phyloP scores from a whole-genome alignment of 1,139 yeast genomes.

The Candida labiduridarum region DNA sequence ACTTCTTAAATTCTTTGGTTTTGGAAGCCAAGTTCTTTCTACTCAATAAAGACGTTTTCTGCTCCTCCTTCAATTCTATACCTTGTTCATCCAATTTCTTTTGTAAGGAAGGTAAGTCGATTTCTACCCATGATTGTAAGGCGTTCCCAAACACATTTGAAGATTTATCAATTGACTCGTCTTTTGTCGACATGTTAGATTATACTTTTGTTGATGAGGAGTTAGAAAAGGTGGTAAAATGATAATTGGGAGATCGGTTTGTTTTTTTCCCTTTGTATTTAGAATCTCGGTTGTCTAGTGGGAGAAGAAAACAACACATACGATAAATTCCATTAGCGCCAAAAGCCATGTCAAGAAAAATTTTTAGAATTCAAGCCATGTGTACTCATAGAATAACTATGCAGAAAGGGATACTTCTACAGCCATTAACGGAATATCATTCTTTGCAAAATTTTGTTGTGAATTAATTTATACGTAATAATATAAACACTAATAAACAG shows the following conservation, averaged over 20 bases:
- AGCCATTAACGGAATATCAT: neutral
- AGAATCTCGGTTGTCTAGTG: too few relatives aligned
- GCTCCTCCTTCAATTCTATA: constrained; percentile 68
- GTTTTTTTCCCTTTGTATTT: neutral
- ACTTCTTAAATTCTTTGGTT: constrained; percentile 80
- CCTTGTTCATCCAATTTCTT: constrained; percentile 75
- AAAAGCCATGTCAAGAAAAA: too few relatives aligned
- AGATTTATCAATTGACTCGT: constrained; percentile 8
- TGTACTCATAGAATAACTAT: neutral
- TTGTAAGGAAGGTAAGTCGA: constrained; percentile 71
- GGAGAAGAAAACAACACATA: neutral
- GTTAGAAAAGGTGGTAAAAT: too few relatives aligned
- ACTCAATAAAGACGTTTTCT: constrained; percentile 63
- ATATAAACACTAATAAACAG: constrained; percentile 14
- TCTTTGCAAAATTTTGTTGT: constrained; percentile 11
- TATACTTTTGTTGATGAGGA: neutral
- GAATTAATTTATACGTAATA: constrained; percentile 17
- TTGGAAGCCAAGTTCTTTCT: constrained; percentile 77
- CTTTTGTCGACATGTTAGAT: neutral
- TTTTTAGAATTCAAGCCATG: too few relatives aligned
- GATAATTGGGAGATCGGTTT: neutral
- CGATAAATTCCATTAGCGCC: neutral
- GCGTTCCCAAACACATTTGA: constrained; percentile 48
- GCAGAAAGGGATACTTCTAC: neutral
- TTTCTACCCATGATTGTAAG: constrained; percentile 73